phyloP scores from a whole-genome alignment of 2,329 filamentous ascomycete genomes.

The Rutstroemia sp. region DNA sequence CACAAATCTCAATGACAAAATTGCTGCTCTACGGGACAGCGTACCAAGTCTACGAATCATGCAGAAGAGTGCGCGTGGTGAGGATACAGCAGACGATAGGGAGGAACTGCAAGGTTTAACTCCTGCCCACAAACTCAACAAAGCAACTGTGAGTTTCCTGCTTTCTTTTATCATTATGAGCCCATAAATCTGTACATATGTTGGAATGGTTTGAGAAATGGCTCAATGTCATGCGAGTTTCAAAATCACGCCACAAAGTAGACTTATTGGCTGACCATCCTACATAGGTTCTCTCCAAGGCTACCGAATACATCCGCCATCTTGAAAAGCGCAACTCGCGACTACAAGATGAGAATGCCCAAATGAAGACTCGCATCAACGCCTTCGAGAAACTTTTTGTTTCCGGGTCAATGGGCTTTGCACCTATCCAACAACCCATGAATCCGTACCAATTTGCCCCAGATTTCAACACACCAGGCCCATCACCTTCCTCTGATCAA shows the following conservation, averaged over 20 bases:
- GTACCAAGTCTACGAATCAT: slow-evolving; percentile 85
- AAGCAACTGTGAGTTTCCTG: slow-evolving; percentile 63
- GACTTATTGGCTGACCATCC: slow-evolving; percentile 8
- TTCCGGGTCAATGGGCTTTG: slow-evolving; percentile 58
- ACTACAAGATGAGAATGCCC: slow-evolving; percentile 71
- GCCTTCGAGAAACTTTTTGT: slow-evolving; percentile 75
- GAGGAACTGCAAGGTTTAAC: slow-evolving; percentile 77
- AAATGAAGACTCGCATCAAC: slow-evolving; percentile 70
- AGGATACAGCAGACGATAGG: slow-evolving; percentile 64
- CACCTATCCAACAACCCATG: slow-evolving; percentile 43
- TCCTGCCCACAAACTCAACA: slow-evolving; percentile 90
- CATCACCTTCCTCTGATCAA: slow-evolving; percentile 32
- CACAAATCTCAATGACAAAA: slow-evolving; percentile 96
- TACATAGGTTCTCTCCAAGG: slow-evolving; percentile 66
- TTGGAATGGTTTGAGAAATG: background rate
- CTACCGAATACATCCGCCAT: slow-evolving; percentile 92
- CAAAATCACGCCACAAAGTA: slow-evolving; percentile 3
- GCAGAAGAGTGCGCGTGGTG: slow-evolving; percentile 62
- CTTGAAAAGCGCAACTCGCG: slow-evolving; percentile 84
- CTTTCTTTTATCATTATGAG: background rate
- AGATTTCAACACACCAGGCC: slow-evolving; percentile 25
- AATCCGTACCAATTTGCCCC: slow-evolving; percentile 25
- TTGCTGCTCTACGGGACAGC: slow-evolving; percentile 82
- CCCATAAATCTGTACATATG: slow-evolving; percentile 1
- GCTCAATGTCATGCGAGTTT: slow-evolving; percentile 8